Percentiles rank a stretch among this genome's conserved stretches.
Evolutionary conservation across 2,329 filamentous ascomycete species (phyloP).

Genomic region (Pseudogymnoascus sp.): DNA sequence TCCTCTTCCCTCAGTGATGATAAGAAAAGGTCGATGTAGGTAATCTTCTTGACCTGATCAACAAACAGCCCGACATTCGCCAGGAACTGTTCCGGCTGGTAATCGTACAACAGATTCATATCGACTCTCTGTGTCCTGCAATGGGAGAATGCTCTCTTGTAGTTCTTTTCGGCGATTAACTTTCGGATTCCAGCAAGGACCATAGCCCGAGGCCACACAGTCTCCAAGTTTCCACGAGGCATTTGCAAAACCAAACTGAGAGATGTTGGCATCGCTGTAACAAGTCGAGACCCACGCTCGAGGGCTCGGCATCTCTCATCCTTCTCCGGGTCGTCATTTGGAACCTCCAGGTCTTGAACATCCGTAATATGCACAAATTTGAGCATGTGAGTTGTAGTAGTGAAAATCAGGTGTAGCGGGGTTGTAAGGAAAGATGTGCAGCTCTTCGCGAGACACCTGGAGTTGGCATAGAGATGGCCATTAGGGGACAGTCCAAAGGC

Average conservation of each 20-base stretch:
- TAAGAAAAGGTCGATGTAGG: constrained; percentile 83
- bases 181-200: constrained; percentile 83
- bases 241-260: constrained; percentile 87
- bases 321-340: constrained; percentile 77
- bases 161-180: constrained; percentile 72
- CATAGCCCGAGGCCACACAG: constrained; percentile 85
- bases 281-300: constrained; percentile 76
- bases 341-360: constrained; percentile 66
- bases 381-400: constrained; percentile 82
- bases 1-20: constrained; percentile 85
- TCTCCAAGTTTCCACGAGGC: constrained; percentile 92
- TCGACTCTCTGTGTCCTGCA: constrained; percentile 92
- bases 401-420: constrained; percentile 76
- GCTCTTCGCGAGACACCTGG: constrained; percentile 66
- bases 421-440: constrained; percentile 88
- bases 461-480: constrained; percentile 72
- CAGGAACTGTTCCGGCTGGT: constrained; percentile 81
- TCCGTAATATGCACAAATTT: constrained; percentile 82
- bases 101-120: constrained; percentile 95
- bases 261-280: constrained; percentile 81
- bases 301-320: constrained; percentile 90
- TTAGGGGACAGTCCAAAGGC: constrained; percentile 58
- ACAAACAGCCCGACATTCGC: constrained; percentile 67
- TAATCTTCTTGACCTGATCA: constrained; percentile 70
- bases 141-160: constrained; percentile 72